These are phyloP conservation scores for Aspergillus baeticus DNA, from an alignment of 495 filamentous ascomycete species.

Conservation along the genomic window DNA sequence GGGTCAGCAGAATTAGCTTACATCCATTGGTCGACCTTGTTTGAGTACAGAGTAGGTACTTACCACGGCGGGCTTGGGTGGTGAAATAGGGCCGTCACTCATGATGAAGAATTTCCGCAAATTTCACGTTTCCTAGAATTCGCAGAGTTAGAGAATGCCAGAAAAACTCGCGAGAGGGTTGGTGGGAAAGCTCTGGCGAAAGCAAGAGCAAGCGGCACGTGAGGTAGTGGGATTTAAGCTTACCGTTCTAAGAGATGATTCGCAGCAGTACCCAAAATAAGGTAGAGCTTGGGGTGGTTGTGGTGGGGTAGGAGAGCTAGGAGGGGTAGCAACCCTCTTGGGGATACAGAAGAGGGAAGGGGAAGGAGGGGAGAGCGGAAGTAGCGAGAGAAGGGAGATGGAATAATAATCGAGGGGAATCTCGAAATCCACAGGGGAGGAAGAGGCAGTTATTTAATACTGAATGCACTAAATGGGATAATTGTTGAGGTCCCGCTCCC, in stretches of 20 bases:
- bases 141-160: not conserved
- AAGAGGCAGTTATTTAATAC: constrained; percentile 16
- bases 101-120: constrained; percentile 42
- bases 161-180: not conserved
- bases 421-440: not conserved
- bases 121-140: not conserved
- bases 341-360: not conserved
- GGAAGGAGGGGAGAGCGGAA: constrained; percentile 5
- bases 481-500: constrained; percentile 25
- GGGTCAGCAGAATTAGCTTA: constrained; percentile 11
- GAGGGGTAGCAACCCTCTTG: not conserved
- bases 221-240: constrained; percentile 18
- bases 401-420: constrained; percentile 8
- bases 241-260: constrained; percentile 9
- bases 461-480: constrained; percentile 8
- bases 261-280: constrained; percentile 4
- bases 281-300: not conserved
- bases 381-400: constrained; percentile 4
- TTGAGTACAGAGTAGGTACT: constrained; percentile 4
- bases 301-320: constrained; percentile 1
- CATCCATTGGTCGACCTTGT: constrained; percentile 1
- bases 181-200: not conserved
- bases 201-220: constrained; percentile 12
- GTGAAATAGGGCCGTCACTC: constrained; percentile 58
- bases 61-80: constrained; percentile 67